phyloP scores from a whole-genome alignment of 768 basidiomycete species.

The Holtermannia corniformis region DNA sequence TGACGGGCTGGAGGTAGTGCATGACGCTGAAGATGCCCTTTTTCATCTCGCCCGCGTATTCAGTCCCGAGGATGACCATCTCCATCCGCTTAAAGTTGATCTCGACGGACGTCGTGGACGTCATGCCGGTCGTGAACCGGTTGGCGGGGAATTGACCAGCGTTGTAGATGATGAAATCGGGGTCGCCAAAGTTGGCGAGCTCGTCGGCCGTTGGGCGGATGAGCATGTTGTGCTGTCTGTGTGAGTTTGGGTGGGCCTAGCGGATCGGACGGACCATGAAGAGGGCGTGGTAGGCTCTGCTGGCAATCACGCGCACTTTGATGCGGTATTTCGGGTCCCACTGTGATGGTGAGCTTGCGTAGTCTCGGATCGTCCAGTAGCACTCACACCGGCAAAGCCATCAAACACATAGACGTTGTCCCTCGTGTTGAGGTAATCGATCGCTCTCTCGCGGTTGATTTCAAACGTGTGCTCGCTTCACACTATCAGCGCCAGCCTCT shows the following conservation, averaged over 20 bases:
- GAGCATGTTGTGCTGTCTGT: conserved; percentile 86
- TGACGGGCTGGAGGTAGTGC: conserved; percentile 99
- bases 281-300: conserved; percentile 93
- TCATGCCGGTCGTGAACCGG: conserved; percentile 99
- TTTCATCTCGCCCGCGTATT: conserved; percentile 99
- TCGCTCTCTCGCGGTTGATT: conserved; percentile 96
- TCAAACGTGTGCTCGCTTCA: conserved; percentile 81
- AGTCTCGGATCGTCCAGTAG: neutral
- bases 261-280: conserved; percentile 69
- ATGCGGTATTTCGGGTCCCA: conserved; percentile 99
- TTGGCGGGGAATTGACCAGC: conserved; percentile 99
- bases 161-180: conserved; percentile 99
- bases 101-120: conserved; percentile 94
- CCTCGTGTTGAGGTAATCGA: conserved; percentile 96
- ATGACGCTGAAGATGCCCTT: conserved; percentile 99
- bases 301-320: conserved; percentile 98
- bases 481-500: no score
- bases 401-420: conserved; percentile 98
- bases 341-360: neutral
- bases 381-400: conserved; percentile 62
- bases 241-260: conserved; percentile 4
- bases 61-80: conserved; percentile 97
- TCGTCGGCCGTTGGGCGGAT: conserved; percentile 95
- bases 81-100: conserved; percentile 99
- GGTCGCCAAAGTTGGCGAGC: conserved; percentile 86